phyloP scores from a whole-genome alignment of 108 stramenopile species.

The Thalassiosira profunda region DNA sequence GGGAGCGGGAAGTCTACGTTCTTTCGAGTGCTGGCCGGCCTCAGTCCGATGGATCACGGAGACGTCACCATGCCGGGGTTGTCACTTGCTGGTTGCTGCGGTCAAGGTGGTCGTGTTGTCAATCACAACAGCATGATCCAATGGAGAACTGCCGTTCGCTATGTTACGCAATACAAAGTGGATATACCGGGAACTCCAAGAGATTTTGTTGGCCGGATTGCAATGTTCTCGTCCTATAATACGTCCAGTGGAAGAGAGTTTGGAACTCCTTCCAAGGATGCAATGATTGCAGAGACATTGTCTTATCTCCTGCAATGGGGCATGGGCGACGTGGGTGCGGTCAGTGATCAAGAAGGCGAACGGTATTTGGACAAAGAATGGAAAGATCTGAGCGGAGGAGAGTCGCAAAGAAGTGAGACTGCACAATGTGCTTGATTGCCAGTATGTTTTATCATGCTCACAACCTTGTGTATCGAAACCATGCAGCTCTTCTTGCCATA shows the following conservation, averaged over 20 bases:
- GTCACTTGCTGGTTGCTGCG: slow-evolving; percentile 22
- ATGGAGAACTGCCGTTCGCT: slow-evolving; percentile 66
- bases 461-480: no score
- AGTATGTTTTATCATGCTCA: no score
- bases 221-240: slow-evolving; percentile 10
- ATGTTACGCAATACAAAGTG: slow-evolving; percentile 77
- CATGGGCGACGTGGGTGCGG: background rate
- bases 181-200: slow-evolving; percentile 45
- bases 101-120: background rate
- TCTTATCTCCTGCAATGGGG: slow-evolving; percentile 49
- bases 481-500: slow-evolving; percentile 75
- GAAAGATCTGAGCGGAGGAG: slow-evolving; percentile 84
- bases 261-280: slow-evolving; percentile 14
- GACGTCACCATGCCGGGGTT: slow-evolving; percentile 21
- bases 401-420: slow-evolving; percentile 90
- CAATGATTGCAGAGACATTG: slow-evolving; percentile 29
- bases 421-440: no score
- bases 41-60: slow-evolving; percentile 53
- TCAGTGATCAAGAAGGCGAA: background rate
- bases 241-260: background rate
- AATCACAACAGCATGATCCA: slow-evolving; percentile 21
- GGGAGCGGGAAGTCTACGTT: slow-evolving; percentile 81
- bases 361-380: slow-evolving; percentile 58
- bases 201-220: slow-evolving; percentile 22
- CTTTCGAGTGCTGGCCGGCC: slow-evolving; percentile 67